Percentiles rank a stretch among this genome's conserved stretches.
Conservation (phyloP, 2,329 filamentous ascomycete genomes). For the Fusarium guadeloupense region DNA sequence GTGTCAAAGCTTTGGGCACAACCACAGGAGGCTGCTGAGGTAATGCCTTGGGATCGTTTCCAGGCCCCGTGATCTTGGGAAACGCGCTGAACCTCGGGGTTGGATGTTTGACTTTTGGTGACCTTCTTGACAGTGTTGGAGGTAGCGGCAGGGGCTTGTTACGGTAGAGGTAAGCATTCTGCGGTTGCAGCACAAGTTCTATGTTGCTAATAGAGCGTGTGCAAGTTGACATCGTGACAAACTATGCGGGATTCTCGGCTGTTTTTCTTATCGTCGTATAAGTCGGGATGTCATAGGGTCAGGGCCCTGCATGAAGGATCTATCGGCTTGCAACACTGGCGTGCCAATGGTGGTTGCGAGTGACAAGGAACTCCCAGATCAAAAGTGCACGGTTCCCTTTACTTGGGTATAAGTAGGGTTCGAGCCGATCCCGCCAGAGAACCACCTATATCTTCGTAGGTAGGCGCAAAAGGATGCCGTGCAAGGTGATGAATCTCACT, state of each 20-base stretch:
- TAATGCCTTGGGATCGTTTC: conserved; percentile 32
- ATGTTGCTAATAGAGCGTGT: conserved; percentile 25
- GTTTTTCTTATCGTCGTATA: background rate
- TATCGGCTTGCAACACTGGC: conserved; percentile 18
- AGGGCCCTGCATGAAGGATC: conserved; percentile 24
- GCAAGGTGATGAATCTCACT: background rate
- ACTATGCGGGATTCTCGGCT: background rate
- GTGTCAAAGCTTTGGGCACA: conserved; percentile 23
- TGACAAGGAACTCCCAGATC: conserved; percentile 15
- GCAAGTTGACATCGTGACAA: conserved; percentile 26
- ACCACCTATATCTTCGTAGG: background rate
- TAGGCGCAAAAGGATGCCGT: background rate
- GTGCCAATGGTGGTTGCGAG: conserved; percentile 12
- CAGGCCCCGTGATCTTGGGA: conserved; percentile 26
- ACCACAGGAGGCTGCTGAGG: conserved; percentile 25
- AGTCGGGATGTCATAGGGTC: conserved; percentile 12
- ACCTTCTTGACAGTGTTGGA: conserved; percentile 20
- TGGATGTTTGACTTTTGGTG: conserved; percentile 9
- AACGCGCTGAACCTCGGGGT: conserved; percentile 30
- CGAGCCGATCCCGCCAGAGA: conserved; percentile 5
- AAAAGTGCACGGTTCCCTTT: conserved; percentile 23
- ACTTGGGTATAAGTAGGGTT: conserved; percentile 12
- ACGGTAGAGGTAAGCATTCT: conserved; percentile 37
- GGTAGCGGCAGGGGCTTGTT: conserved; percentile 34
- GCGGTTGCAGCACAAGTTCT: conserved; percentile 34